phyloP scores from a whole-genome alignment of 805 yeast genomes.

The Candida nitratophila region DNA sequence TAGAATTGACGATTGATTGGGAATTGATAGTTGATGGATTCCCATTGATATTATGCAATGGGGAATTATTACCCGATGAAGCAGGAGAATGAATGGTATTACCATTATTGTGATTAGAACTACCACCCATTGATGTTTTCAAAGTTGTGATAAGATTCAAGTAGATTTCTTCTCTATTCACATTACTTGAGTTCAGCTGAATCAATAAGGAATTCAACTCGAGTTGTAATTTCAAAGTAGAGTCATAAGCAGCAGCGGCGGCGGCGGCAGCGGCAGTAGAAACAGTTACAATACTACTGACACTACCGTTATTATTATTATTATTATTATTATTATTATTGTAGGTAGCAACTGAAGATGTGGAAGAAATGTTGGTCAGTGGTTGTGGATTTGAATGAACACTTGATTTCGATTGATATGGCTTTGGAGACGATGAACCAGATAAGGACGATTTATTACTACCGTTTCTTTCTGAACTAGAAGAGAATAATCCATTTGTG shows the following conservation, averaged over 20 bases:
- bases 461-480: not conserved
- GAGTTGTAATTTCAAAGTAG: slow-evolving; percentile 12
- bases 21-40: too few species aligned
- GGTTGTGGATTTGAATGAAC: slow-evolving; percentile 3
- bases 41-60: slow-evolving; percentile 5
- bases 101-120: not conserved
- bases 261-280: too few species aligned
- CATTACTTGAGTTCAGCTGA: slow-evolving; percentile 17
- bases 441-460: not conserved
- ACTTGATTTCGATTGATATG: slow-evolving; percentile 5
- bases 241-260: slow-evolving; percentile 6
- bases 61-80: slow-evolving; percentile 9
- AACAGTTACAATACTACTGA: not conserved
- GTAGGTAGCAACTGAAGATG: too few species aligned
- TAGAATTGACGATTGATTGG: not conserved
- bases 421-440: slow-evolving; percentile 4
- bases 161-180: slow-evolving; percentile 20
- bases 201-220: slow-evolving; percentile 21
- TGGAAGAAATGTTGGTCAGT: too few species aligned
- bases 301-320: slow-evolving; percentile 4
- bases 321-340: too few species aligned
- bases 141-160: slow-evolving; percentile 15
- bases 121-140: slow-evolving; percentile 4
- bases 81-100: slow-evolving; percentile 12
- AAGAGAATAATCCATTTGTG: not conserved